Evolutionary conservation across 2,329 filamentous ascomycete species (phyloP), one percentile per base, ranked within the genome.

Genomic region (Colletotrichum scovillei): DNA sequence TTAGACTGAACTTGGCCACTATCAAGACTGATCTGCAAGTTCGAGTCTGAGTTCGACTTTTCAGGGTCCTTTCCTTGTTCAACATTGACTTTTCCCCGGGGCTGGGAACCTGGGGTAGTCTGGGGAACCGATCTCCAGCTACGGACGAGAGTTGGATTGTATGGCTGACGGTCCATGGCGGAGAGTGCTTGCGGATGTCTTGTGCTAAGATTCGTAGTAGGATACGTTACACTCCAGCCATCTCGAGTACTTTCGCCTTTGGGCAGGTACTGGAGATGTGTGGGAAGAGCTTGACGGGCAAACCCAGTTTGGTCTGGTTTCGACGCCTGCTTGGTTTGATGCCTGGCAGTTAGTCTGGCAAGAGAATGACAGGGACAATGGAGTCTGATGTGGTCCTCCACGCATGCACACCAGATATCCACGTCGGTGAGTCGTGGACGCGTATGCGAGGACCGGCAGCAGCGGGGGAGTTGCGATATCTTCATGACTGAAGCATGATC

Each of bases 11-110:
- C 46, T 35, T 26, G 60, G 58, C 35, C 46, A 14, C 16, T 5
- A 55, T 32, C 26, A 52, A 28, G 35, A 53, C 19, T 49, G 42
- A 52, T 73, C 55, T 64, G 49, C 58, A 38, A 35, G 24, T 65
- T 56, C 46, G 26, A 32, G 35, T 19, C 19, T 16, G 22, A 30
- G 67, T 24, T n/a, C 35, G 3, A 8, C 9, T 16, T 56, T 49
- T 12, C 66, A 73, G 60, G 59, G 70, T 65, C 66, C 30, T 35
- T 11, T 63, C 66, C 66, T 49, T 69, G 66, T 52, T 32, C 42
- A 28, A 49, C 16, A 28, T 26, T 35, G 49, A 16, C 59, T 38
- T 38, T 22, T 14, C 9, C 35, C 49, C 35, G 28, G 38, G 38
- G 59, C 38, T 49, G 53, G 65, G 32, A 56, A 42, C 30, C n/a